Conservation (phyloP, 352 stramenopile genomes). For the Phytopythium kandeliae region DNA sequence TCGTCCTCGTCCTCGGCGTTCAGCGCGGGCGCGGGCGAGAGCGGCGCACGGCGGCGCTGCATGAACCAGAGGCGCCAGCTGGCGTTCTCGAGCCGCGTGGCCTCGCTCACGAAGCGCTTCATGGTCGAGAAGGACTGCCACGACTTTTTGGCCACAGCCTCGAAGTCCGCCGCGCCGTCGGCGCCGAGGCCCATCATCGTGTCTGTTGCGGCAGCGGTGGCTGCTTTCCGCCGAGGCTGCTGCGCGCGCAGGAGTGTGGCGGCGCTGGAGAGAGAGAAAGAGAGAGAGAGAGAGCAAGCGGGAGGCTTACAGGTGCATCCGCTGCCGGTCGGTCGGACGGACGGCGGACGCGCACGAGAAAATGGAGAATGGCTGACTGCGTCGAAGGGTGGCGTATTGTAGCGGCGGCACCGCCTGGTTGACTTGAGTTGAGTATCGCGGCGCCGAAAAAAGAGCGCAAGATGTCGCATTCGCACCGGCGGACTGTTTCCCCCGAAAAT, state of each 20-base stretch:
- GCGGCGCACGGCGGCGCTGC: constrained; percentile 21
- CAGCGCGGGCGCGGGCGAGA: background rate
- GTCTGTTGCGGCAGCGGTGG: too few relatives aligned
- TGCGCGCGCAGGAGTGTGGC: too few relatives aligned
- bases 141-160: constrained; percentile 70
- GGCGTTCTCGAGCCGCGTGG: constrained; percentile 73
- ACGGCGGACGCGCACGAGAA: too few relatives aligned
- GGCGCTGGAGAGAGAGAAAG: too few relatives aligned
- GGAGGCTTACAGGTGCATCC: too few relatives aligned
- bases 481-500: background rate
- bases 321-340: too few relatives aligned
- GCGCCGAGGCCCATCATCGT: too few relatives aligned
- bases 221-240: too few relatives aligned
- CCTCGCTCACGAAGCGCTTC: constrained; percentile 81
- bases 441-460: background rate
- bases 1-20: constrained; percentile 24
- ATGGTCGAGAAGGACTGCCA: constrained; percentile 88
- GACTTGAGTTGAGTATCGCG: background rate
- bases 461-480: background rate
- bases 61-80: constrained; percentile 84
- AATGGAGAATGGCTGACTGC: too few relatives aligned
- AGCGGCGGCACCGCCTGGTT: too few relatives aligned
- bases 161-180: constrained; percentile 28
- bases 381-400: too few relatives aligned
- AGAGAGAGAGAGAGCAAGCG: too few relatives aligned